These are phyloP conservation scores for Erodium trifolium DNA, from an alignment of 441 rosid genomes.

Conservation along the genomic window DNA sequence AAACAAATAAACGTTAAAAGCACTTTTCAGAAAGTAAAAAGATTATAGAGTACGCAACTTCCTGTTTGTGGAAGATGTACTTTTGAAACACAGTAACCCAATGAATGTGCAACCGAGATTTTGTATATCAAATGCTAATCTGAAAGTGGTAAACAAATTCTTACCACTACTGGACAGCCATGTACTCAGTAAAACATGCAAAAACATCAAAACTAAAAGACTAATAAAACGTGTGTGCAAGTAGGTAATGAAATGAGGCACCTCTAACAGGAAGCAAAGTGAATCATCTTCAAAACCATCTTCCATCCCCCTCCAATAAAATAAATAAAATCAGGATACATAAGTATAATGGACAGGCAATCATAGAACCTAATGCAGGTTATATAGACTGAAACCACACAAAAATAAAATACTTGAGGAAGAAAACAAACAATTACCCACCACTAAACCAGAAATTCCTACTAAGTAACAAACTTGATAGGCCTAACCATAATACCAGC, in stretches of 20 bases:
- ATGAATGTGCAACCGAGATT: background rate
- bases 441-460: background rate
- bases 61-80: background rate
- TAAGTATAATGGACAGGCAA: background rate
- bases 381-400: background rate
- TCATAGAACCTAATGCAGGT: background rate
- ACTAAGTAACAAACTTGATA: background rate
- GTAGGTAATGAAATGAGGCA: background rate
- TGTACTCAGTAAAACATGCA: background rate
- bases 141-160: background rate
- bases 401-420: background rate
- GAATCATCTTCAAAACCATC: background rate
- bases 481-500: too few species aligned
- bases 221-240: background rate
- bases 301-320: background rate
- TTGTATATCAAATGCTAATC: slow-evolving; percentile 2
- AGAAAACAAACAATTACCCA: background rate
- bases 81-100: background rate
- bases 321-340: background rate
- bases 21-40: background rate
- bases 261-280: background rate
- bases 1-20: slow-evolving; percentile 4
- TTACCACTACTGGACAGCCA: background rate
- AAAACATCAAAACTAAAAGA: background rate
- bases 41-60: background rate